Conservation (phyloP, 331 rosid genomes). For the Erythrophleum ivorense region DNA sequence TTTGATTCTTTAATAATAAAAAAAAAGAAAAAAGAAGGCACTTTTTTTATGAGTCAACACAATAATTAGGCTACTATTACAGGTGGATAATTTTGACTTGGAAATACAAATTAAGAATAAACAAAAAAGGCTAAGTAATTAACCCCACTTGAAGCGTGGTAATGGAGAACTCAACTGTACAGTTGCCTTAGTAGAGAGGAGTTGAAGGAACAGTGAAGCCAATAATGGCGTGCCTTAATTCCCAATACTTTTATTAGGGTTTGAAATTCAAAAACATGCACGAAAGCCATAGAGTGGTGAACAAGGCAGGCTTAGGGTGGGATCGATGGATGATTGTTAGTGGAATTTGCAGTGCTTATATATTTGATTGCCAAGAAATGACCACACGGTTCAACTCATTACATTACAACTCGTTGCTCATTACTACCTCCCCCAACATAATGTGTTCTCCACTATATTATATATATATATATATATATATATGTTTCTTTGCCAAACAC, state of each 20-base stretch:
- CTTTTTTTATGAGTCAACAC: slow-evolving; percentile 30
- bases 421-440: slow-evolving; percentile 37
- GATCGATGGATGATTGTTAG: slow-evolving; percentile 8
- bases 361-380: slow-evolving; percentile 42
- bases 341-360: slow-evolving; percentile 17
- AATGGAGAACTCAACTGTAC: slow-evolving; percentile 30
- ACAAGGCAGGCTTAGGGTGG: slow-evolving; percentile 41
- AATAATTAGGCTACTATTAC: slow-evolving; percentile 45
- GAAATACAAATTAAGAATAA: slow-evolving; percentile 22
- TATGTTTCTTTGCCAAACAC: slow-evolving; percentile 15
- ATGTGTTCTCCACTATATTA: slow-evolving; percentile 43
- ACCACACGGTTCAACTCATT: slow-evolving; percentile 58
- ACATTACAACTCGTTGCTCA: slow-evolving; percentile 33
- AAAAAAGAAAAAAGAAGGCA: background rate
- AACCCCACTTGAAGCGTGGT: slow-evolving; percentile 35
- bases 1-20: background rate
- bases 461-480: background rate
- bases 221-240: background rate
- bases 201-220: slow-evolving; percentile 12
- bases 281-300: slow-evolving; percentile 40
- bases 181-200: slow-evolving; percentile 29
- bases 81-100: slow-evolving; percentile 64
- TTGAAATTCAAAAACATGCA: background rate
- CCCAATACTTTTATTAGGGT: background rate
- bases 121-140: slow-evolving; percentile 28